These are phyloP conservation scores for Suillus weaverae DNA, from an alignment of 768 basidiomycete genomes.

Conservation along the genomic window DNA sequence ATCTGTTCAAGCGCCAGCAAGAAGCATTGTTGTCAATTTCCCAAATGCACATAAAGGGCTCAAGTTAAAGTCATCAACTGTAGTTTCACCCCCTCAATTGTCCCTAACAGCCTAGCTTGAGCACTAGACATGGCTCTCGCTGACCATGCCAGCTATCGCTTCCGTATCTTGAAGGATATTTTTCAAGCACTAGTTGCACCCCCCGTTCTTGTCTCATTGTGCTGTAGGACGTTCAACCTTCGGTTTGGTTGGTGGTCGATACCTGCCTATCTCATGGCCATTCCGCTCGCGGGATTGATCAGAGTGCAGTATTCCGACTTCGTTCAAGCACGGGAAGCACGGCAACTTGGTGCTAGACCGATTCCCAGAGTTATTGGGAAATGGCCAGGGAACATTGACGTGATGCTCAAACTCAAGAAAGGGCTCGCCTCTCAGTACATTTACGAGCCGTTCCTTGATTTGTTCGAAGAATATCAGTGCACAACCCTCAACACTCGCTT, in stretches of 20 bases:
- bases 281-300: slow-evolving; percentile 40
- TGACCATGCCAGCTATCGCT: slow-evolving; percentile 39
- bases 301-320: slow-evolving; percentile 37
- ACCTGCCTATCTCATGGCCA: slow-evolving; percentile 41
- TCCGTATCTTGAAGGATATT: slow-evolving; percentile 50
- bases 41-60: slow-evolving; percentile 1
- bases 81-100: background rate
- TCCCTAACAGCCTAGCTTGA: background rate
- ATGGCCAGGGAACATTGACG: slow-evolving; percentile 79
- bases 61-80: background rate
- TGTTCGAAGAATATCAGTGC: slow-evolving; percentile 69
- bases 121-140: slow-evolving; percentile 9
- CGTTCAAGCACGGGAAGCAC: slow-evolving; percentile 44
- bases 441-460: slow-evolving; percentile 59
- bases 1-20: background rate
- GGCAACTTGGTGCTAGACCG: slow-evolving; percentile 47
- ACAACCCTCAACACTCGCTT: slow-evolving; percentile 70
- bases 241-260: slow-evolving; percentile 37
- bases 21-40: background rate
- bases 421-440: slow-evolving; percentile 61
- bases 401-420: slow-evolving; percentile 55
- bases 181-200: slow-evolving; percentile 42
- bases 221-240: slow-evolving; percentile 28
- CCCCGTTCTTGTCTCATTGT: slow-evolving; percentile 34
- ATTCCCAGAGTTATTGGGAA: slow-evolving; percentile 63